These are phyloP conservation scores for Crithidia bombi DNA, from an alignment of 208 protist genomes.

Conservation along the genomic window DNA sequence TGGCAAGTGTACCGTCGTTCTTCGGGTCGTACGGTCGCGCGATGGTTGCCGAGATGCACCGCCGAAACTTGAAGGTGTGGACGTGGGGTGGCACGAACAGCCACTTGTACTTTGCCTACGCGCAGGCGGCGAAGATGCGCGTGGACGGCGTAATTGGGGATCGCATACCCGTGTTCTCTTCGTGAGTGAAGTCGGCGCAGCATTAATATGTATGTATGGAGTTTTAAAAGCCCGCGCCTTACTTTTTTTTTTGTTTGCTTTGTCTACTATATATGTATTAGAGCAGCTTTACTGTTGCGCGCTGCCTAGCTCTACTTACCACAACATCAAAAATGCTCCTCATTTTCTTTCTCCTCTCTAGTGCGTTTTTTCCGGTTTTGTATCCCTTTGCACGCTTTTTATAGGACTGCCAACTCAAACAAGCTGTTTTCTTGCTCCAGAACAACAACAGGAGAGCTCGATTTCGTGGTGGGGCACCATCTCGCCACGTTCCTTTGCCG, in stretches of 20 bases:
- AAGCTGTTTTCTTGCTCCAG: too few relatives aligned
- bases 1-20: conserved; percentile 32
- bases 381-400: too few relatives aligned
- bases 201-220: background rate
- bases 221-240: too few relatives aligned
- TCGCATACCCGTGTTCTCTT: conserved; percentile 50
- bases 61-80: conserved; percentile 61
- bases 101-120: conserved; percentile 54
- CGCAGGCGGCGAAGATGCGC: conserved; percentile 54
- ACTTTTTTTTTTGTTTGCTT: background rate
- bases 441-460: too few relatives aligned
- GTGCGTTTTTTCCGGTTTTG: too few relatives aligned
- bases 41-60: conserved; percentile 59
- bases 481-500: too few relatives aligned
- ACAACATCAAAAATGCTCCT: background rate
- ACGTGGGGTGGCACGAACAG: conserved; percentile 79
- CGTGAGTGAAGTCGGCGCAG: background rate
- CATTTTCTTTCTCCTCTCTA: background rate
- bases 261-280: background rate
- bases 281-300: background rate
- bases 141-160: conserved; percentile 83
- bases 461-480: too few relatives aligned
- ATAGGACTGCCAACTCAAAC: too few relatives aligned
- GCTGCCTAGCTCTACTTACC: background rate
- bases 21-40: conserved; percentile 44